phyloP scores from a whole-genome alignment of 495 filamentous ascomycete genomes.

The Aspergillus sclerotioniger region DNA sequence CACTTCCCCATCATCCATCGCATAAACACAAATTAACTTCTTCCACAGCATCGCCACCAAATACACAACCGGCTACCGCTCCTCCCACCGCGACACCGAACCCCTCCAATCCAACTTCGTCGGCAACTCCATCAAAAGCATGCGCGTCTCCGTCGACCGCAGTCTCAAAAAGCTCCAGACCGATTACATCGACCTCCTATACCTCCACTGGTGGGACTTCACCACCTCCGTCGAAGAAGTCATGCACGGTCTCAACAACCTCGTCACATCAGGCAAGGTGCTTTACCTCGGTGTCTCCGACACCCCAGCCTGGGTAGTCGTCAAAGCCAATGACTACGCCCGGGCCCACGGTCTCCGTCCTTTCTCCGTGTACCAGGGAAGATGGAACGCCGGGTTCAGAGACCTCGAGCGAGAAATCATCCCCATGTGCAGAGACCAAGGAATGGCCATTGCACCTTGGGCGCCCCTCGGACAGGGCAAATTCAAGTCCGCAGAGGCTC shows the following conservation, averaged over 20 bases:
- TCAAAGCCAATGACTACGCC: background rate
- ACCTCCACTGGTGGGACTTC: conserved; percentile 47
- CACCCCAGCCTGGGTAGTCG: conserved; percentile 1
- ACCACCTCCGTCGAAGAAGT: conserved; percentile 44
- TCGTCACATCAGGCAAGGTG: conserved; percentile 42
- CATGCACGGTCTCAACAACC: conserved; percentile 41
- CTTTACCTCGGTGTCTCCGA: conserved; percentile 44
- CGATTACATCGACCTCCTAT: conserved; percentile 58
- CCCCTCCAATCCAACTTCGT: conserved; percentile 56
- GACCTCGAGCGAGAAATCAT: conserved; percentile 59
- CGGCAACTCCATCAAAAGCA: conserved; percentile 58
- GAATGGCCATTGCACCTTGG: conserved; percentile 61
- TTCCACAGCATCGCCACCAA: conserved; percentile 61
- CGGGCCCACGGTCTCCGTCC: background rate
- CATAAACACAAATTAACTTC: too few species aligned
- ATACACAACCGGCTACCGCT: conserved; percentile 44
- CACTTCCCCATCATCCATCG: too few species aligned
- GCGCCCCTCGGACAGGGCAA: conserved; percentile 52
- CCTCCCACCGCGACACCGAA: conserved; percentile 40
- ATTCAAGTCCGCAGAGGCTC: conserved; percentile 44
- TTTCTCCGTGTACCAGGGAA: conserved; percentile 1
- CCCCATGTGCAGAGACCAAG: conserved; percentile 53
- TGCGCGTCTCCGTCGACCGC: conserved; percentile 52
- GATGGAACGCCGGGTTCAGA: conserved; percentile 21
- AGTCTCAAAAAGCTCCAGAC: conserved; percentile 63